phyloP scores from a whole-genome alignment of 179 eudicot species.

The Silene noctiflora region DNA sequence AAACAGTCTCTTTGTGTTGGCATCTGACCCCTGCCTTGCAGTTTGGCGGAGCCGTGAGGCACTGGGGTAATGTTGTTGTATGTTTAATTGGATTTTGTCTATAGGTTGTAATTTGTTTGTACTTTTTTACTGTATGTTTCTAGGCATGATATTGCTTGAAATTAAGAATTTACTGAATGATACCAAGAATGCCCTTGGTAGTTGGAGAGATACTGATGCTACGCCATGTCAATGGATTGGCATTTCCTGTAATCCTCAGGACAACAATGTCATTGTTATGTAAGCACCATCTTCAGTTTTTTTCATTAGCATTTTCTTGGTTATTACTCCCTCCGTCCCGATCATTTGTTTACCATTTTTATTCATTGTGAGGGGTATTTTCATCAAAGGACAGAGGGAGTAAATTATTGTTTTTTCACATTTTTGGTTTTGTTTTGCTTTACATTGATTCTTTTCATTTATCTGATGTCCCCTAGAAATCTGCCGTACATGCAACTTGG shows the following conservation, averaged over 20 bases:
- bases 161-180: constrained; percentile 68
- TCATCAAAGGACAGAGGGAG: not conserved
- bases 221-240: constrained; percentile 96
- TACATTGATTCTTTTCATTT: not conserved
- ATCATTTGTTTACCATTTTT: too few species aligned
- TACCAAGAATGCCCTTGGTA: constrained; percentile 57
- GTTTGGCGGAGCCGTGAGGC: too few species aligned
- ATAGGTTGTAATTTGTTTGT: not conserved
- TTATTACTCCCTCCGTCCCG: too few species aligned
- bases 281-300: constrained; percentile 26
- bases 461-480: constrained; percentile 49
- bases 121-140: constrained; percentile 16
- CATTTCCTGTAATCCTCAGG: constrained; percentile 60
- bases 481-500: constrained; percentile 83
- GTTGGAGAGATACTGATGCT: constrained; percentile 73
- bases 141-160: constrained; percentile 78
- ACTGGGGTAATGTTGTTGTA: not conserved
- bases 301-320: not conserved
- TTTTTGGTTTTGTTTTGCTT: not conserved
- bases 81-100: not conserved
- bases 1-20: too few species aligned
- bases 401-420: not conserved
- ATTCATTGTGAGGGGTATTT: too few species aligned
- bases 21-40: too few species aligned
- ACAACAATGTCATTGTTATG: constrained; percentile 66